Evolutionary conservation across 345 rosid genomes (phyloP).

Genomic region (Hibiscus syriacus): DNA sequence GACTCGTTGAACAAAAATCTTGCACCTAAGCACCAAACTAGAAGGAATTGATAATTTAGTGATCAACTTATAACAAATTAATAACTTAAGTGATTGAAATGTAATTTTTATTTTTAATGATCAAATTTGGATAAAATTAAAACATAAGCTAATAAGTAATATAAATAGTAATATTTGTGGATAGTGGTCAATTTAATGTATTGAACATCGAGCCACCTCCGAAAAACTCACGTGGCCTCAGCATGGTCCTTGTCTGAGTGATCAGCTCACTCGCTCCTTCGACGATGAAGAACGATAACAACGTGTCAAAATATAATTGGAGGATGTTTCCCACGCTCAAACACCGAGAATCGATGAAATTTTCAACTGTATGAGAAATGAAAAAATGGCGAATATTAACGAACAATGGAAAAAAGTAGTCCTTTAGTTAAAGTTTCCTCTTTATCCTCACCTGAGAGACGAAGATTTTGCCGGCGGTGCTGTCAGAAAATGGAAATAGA

Average conservation of each 20-base stretch:
- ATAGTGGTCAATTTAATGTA: neutral
- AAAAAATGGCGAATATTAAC: neutral
- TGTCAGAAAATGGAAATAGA: conserved; percentile 26
- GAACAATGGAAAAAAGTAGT: neutral
- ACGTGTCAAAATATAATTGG: neutral
- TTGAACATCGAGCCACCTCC: neutral
- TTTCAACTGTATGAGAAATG: neutral
- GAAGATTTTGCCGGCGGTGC: neutral
- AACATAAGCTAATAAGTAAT: too few relatives aligned
- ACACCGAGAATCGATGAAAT: neutral
- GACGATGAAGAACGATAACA: neutral
- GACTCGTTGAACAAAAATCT: too few relatives aligned
- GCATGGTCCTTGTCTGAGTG: neutral
- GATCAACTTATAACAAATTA: too few relatives aligned
- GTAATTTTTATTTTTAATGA: too few relatives aligned
- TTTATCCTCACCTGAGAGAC: neutral
- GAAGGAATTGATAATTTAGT: too few relatives aligned
- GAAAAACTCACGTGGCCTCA: conserved; percentile 8
- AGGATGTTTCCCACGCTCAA: conserved; percentile 8
- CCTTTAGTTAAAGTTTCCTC: neutral
- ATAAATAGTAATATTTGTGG: too few relatives aligned
- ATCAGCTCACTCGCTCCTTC: conserved; percentile 6
- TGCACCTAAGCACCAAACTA: too few relatives aligned
- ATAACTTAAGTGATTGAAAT: too few relatives aligned
- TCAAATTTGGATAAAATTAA: too few relatives aligned